A percentile compares a stretch with the other conserved stretches of the same genome.
Evolutionary conservation across 768 basidiomycete genomes (phyloP).

Genomic region (Kwoniella pini): DNA sequence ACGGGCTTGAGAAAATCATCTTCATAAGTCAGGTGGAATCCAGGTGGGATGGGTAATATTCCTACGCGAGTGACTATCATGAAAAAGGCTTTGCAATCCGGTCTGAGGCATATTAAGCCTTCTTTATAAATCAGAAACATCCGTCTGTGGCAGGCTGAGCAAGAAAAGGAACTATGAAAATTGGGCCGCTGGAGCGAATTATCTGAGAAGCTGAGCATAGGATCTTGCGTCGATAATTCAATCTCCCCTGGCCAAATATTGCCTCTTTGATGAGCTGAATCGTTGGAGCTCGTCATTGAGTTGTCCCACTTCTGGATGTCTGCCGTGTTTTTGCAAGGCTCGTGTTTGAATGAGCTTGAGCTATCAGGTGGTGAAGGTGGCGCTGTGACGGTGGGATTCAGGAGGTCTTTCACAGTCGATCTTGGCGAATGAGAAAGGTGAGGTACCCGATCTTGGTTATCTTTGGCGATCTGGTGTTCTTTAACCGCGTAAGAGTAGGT

Average conservation of each 20-base stretch:
- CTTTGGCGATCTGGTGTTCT: too few species aligned
- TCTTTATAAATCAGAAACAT: constrained; percentile 30
- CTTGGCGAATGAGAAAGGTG: too few species aligned
- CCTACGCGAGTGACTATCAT: constrained; percentile 23
- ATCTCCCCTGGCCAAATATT: background rate
- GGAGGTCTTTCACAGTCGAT: too few species aligned
- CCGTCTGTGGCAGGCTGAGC: constrained; percentile 15
- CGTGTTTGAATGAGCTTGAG: too few species aligned
- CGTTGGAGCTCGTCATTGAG: too few species aligned
- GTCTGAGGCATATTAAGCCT: constrained; percentile 36
- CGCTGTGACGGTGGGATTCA: too few species aligned
- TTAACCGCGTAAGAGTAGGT: too few species aligned
- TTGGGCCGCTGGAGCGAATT: background rate
- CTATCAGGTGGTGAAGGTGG: too few species aligned
- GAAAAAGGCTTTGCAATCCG: constrained; percentile 30
- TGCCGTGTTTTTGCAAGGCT: too few species aligned
- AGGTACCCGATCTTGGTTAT: too few species aligned
- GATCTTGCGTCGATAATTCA: background rate
- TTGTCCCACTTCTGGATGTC: too few species aligned
- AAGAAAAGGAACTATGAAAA: background rate
- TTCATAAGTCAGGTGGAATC: constrained; percentile 23
- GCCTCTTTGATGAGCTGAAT: too few species aligned
- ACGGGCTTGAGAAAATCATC: constrained; percentile 15
- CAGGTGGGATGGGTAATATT: constrained; percentile 30
- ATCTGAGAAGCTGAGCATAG: background rate